These are phyloP conservation scores for Aspergillus sp. DNA, from an alignment of 2,329 filamentous ascomycete genomes.

Conservation along the genomic window DNA sequence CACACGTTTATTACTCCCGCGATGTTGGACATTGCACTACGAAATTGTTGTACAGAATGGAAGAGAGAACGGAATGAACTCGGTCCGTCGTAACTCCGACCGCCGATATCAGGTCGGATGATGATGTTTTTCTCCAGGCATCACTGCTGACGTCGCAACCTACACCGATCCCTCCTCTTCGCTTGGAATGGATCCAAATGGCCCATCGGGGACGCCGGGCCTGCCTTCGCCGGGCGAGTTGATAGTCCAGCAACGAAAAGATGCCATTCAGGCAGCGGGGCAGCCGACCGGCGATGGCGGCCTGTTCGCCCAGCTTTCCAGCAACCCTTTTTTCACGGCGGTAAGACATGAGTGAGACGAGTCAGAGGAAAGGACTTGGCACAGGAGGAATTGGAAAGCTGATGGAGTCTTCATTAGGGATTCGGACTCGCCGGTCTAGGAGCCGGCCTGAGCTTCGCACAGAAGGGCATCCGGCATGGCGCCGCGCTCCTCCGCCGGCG, in stretches of 20 bases:
- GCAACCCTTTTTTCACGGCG: conserved; percentile 51
- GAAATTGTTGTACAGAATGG: too few species aligned
- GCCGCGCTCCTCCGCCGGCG: conserved; percentile 75
- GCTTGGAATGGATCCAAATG: conserved; percentile 38
- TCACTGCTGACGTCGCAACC: background rate
- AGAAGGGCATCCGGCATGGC: conserved; percentile 69
- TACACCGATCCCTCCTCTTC: conserved; percentile 11
- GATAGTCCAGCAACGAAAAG: conserved; percentile 34
- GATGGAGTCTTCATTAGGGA: conserved; percentile 48
- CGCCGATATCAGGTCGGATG: conserved; percentile 10
- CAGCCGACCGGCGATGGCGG: conserved; percentile 36
- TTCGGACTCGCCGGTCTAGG: conserved; percentile 89
- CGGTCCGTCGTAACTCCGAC: conserved; percentile 34
- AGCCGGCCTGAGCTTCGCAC: conserved; percentile 74
- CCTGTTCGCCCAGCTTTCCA: conserved; percentile 44
- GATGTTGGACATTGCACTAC: too few species aligned
- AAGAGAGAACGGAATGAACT: background rate
- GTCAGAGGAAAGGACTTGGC: too few species aligned
- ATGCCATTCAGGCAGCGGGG: conserved; percentile 25
- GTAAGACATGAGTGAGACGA: conserved; percentile 28
- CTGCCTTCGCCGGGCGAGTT: conserved; percentile 32
- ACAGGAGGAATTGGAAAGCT: too few species aligned
- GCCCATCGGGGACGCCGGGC: conserved; percentile 25
- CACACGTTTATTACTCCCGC: too few species aligned
- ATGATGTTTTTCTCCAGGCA: background rate